Percentiles rank a stretch among this genome's conserved stretches.
These are phyloP conservation scores for Graphium sp. DNA, from an alignment of 2,329 filamentous ascomycete species.

Conservation along the genomic window DNA sequence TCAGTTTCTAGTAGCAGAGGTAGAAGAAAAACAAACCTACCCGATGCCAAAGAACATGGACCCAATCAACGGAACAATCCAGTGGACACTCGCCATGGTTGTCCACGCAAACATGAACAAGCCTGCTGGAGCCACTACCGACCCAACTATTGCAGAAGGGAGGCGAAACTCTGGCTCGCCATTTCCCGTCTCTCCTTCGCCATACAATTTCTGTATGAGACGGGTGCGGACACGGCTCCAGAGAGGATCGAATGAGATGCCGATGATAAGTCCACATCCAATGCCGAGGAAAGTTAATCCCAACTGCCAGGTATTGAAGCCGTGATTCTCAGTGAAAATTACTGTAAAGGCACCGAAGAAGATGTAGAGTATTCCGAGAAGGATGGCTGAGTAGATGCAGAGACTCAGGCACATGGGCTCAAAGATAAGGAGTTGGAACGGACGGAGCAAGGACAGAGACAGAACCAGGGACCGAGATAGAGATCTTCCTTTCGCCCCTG, in stretches of 20 bases:
- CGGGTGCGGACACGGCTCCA: conserved; percentile 44
- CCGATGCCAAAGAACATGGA: conserved; percentile 54
- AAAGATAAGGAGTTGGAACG: conserved; percentile 61
- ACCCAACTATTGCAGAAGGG: conserved; percentile 59
- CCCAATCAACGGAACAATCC: conserved; percentile 61
- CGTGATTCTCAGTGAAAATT: conserved; percentile 59
- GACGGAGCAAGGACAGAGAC: conserved; percentile 44
- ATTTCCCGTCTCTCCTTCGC: conserved; percentile 23
- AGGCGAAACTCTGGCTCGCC: conserved; percentile 80
- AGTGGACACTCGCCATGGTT: conserved; percentile 56
- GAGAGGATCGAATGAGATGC: conserved; percentile 44
- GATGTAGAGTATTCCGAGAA: conserved; percentile 78
- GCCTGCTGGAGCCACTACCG: conserved; percentile 59
- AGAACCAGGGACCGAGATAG: conserved; percentile 41
- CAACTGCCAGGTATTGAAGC: conserved; percentile 61
- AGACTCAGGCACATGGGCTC: conserved; percentile 79
- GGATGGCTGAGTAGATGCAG: conserved; percentile 65
- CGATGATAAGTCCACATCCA: conserved; percentile 49
- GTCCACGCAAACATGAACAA: conserved; percentile 88
- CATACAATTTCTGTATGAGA: conserved; percentile 36
- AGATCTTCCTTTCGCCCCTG: conserved; percentile 56
- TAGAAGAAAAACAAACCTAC: conserved; percentile 25
- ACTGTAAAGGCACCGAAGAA: conserved; percentile 82
- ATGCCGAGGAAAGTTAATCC: conserved; percentile 67
- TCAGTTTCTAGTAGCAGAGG: not conserved